These are phyloP conservation scores for Salvia splendens DNA, from an alignment of 257 asterid genomes.

Conservation along the genomic window DNA sequence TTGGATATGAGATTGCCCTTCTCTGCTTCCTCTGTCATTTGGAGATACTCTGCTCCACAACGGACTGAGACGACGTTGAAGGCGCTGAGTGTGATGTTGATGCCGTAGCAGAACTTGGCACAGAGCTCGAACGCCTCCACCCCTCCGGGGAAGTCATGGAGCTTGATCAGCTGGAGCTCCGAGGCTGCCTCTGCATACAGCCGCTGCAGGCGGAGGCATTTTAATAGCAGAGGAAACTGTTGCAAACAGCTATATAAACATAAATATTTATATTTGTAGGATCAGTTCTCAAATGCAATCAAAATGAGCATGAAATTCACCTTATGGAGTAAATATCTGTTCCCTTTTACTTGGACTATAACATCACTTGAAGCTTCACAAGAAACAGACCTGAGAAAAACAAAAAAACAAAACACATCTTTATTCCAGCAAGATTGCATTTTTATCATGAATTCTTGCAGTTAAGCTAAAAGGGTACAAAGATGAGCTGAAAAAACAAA, in stretches of 20 bases:
- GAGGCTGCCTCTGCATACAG: slow-evolving; percentile 58
- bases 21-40: slow-evolving; percentile 87
- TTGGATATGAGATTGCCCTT: slow-evolving; percentile 76
- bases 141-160: slow-evolving; percentile 86
- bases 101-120: slow-evolving; percentile 96
- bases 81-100: slow-evolving; percentile 84
- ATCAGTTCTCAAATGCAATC: neutral
- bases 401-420: slow-evolving; percentile 27
- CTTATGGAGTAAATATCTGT: slow-evolving; percentile 82
- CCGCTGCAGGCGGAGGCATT: slow-evolving; percentile 65
- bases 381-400: slow-evolving; percentile 63
- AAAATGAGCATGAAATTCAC: slow-evolving; percentile 33
- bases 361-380: slow-evolving; percentile 90
- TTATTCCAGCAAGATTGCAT: neutral
- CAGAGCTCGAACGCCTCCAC: slow-evolving; percentile 83
- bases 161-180: slow-evolving; percentile 57
- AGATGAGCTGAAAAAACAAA: slow-evolving; percentile 20
- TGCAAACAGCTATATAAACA: neutral
- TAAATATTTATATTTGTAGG: neutral
- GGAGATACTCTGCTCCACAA: slow-evolving; percentile 84
- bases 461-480: neutral
- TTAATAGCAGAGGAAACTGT: slow-evolving; percentile 96
- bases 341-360: slow-evolving; percentile 69
- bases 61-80: slow-evolving; percentile 74
- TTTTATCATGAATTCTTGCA: slow-evolving; percentile 12